These are phyloP conservation scores for Puccinia triticina DNA, from an alignment of 1,284 basidiomycete genomes.

Conservation along the genomic window DNA sequence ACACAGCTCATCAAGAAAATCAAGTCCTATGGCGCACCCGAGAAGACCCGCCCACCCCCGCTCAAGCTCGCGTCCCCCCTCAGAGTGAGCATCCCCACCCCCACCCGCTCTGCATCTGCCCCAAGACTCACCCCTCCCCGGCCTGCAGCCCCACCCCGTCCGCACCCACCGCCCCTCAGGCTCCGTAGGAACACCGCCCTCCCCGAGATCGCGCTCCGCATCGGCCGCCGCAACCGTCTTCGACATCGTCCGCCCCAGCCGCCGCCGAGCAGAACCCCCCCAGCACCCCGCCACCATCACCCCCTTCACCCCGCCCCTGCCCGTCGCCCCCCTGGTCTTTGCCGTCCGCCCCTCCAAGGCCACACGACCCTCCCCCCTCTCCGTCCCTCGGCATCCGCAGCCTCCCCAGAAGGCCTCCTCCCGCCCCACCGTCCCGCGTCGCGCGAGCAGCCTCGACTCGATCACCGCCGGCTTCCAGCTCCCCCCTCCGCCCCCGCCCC, in stretches of 20 bases:
- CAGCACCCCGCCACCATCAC: not conserved
- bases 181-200: not conserved
- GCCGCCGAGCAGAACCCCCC: not conserved
- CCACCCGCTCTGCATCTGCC: not conserved
- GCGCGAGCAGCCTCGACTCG: constrained; percentile 6
- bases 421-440: not conserved
- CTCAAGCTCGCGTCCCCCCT: not conserved
- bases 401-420: no score
- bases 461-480: not conserved
- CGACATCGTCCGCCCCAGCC: constrained; percentile 14
- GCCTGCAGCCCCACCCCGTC: not conserved
- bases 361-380: constrained; percentile 7
- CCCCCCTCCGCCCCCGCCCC: not conserved
- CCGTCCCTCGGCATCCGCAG: not conserved
- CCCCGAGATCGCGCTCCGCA: constrained; percentile 19
- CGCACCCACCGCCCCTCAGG: not conserved
- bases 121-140: no score
- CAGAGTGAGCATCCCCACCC: not conserved
- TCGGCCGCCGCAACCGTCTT: constrained; percentile 24
- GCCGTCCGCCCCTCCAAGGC: not conserved
- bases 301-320: constrained; percentile 11
- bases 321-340: not conserved
- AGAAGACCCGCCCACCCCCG: no score
- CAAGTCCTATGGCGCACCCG: constrained; percentile 6
- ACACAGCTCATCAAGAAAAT: constrained; percentile 7